Percentiles rank a stretch among this genome's conserved stretches.
Conservation (phyloP, 345 rosid species). For the Populus pruinosa region DNA sequence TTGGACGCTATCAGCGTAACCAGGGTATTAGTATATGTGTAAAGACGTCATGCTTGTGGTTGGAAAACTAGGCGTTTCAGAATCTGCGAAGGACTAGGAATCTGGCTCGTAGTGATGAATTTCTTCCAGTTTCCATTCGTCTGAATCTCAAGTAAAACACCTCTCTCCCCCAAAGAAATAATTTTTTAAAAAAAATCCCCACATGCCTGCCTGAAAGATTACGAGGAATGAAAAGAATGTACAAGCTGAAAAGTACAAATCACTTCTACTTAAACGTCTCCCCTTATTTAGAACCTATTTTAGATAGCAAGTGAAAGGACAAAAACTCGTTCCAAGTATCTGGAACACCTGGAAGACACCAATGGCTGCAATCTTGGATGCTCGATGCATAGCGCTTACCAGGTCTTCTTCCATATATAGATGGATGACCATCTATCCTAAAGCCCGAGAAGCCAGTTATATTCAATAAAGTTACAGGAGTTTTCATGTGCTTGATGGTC, state of each 20-base stretch:
- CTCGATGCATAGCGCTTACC: constrained; percentile 33
- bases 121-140: neutral
- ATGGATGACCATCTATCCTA: constrained; percentile 78
- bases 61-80: neutral
- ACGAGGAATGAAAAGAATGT: constrained; percentile 17
- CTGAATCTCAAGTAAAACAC: neutral
- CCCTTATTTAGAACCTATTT: constrained; percentile 18
- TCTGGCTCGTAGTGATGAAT: neutral
- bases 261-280: neutral
- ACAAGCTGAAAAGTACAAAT: neutral
- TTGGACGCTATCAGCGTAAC: too few species aligned
- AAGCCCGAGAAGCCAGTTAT: constrained; percentile 56
- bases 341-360: constrained; percentile 97
- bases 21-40: too few species aligned
- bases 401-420: constrained; percentile 51
- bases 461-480: constrained; percentile 61
- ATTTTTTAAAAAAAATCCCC: neutral
- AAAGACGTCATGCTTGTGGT: too few species aligned
- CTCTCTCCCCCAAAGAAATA: too few species aligned
- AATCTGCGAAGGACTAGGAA: too few species aligned
- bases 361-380: constrained; percentile 88
- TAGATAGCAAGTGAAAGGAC: constrained; percentile 51
- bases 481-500: constrained; percentile 61
- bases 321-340: constrained; percentile 84
- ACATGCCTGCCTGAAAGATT: neutral